phyloP scores from a whole-genome alignment of 768 basidiomycete species.

The Trametes coccinea region DNA sequence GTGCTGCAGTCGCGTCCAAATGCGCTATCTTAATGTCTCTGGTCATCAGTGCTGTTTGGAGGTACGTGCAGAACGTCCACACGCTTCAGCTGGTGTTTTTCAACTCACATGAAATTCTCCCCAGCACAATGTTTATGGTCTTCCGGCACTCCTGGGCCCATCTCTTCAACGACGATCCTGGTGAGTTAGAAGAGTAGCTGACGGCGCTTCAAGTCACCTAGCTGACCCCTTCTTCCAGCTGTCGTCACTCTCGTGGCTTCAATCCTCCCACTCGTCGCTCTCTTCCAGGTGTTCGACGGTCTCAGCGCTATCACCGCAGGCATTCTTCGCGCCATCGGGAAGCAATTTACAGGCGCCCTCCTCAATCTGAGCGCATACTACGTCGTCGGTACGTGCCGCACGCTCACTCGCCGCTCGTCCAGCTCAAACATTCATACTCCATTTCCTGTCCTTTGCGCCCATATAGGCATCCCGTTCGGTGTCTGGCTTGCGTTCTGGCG shows the following conservation, averaged over 20 bases:
- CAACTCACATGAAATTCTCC: neutral
- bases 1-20: constrained; percentile 68
- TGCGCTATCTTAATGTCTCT: constrained; percentile 68
- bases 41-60: constrained; percentile 61
- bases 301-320: constrained; percentile 67
- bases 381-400: constrained; percentile 50
- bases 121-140: constrained; percentile 43
- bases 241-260: constrained; percentile 51
- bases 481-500: constrained; percentile 71
- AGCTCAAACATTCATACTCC: neutral
- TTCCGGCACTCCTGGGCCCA: constrained; percentile 53
- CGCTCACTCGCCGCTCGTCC: neutral
- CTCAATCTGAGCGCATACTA: constrained; percentile 86
- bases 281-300: constrained; percentile 88
- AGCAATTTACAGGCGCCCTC: constrained; percentile 75
- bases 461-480: constrained; percentile 73
- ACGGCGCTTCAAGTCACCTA: neutral
- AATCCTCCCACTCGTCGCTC: constrained; percentile 62
- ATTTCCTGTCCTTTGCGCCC: too few species aligned
- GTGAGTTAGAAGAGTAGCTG: constrained; percentile 20
- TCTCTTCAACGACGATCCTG: constrained; percentile 59
- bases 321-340: constrained; percentile 80
- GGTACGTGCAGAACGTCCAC: constrained; percentile 39
- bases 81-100: neutral
- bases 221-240: constrained; percentile 15